These are phyloP conservation scores for Tricholoma furcatifolium DNA, from an alignment of 768 basidiomycete genomes.

Conservation along the genomic window DNA sequence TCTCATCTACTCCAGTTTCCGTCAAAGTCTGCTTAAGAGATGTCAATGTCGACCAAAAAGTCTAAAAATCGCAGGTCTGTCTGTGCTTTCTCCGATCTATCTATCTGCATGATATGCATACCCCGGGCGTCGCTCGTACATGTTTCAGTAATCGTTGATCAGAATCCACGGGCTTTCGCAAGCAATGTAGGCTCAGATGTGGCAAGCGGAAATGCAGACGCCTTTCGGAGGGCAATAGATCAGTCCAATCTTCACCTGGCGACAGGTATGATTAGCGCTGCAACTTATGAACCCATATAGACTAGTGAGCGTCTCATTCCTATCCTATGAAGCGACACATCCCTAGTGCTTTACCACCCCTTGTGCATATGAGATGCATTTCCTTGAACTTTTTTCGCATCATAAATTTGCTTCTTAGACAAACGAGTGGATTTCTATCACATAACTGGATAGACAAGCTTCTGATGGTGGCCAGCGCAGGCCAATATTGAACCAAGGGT, in stretches of 20 bases:
- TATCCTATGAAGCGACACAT: no score
- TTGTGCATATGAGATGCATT: no score
- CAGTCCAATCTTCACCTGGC: constrained; percentile 29
- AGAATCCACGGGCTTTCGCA: neutral
- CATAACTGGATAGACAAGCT: no score
- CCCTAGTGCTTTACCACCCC: no score
- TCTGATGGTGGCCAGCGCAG: no score
- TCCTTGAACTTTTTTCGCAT: no score
- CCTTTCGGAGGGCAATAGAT: constrained; percentile 9
- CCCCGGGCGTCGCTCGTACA: neutral
- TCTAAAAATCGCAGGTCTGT: neutral
- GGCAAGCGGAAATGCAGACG: neutral
- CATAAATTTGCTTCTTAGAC: no score
- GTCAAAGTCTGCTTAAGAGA: neutral
- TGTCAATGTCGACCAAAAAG: neutral
- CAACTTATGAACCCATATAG: constrained; percentile 27
- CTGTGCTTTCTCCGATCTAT: neutral
- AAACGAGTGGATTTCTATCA: no score
- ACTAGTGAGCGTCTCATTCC: constrained; percentile 17
- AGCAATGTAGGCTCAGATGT: neutral
- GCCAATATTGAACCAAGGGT: no score
- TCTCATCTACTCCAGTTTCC: no score
- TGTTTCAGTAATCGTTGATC: neutral
- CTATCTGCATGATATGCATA: neutral
- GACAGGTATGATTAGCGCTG: constrained; percentile 31